phyloP scores from a whole-genome alignment of 208 protist genomes.

The Acanthamoeba sp. region DNA sequence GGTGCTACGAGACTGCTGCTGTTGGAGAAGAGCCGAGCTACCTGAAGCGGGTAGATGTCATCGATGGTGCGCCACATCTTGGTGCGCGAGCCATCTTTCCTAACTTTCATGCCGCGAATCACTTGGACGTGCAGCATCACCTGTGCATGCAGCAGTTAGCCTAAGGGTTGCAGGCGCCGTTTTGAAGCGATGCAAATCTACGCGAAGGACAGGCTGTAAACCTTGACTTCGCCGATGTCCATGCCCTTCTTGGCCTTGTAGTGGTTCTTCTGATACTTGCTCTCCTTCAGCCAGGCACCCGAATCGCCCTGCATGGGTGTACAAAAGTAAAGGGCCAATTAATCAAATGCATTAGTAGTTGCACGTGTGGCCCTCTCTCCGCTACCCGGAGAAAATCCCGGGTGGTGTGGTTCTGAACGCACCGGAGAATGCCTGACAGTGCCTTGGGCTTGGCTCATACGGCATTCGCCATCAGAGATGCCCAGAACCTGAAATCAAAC shows the following conservation, averaged over 20 bases:
- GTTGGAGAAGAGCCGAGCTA: no score
- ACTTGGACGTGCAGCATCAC: conserved; percentile 69
- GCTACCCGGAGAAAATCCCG: no score
- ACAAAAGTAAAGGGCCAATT: neutral
- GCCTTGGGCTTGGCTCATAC: conserved; percentile 37
- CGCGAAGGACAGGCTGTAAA: no score
- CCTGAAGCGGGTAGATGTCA: conserved; percentile 64
- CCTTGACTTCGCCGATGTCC: conserved; percentile 69
- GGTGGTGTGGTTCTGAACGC: neutral
- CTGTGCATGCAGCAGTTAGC: no score
- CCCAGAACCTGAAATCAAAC: neutral
- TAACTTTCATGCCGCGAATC: neutral
- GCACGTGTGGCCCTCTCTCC: no score
- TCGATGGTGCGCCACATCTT: conserved; percentile 32
- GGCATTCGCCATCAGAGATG: conserved; percentile 56
- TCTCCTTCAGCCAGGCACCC: conserved; percentile 53
- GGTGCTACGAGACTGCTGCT: no score
- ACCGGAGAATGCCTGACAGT: conserved; percentile 25
- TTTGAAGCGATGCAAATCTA: no score
- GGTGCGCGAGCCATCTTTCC: conserved; percentile 29
- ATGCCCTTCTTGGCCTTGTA: conserved; percentile 68
- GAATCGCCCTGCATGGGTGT: neutral
- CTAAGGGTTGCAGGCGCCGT: no score
- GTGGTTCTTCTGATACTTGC: conserved; percentile 70
- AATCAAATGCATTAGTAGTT: no score